Base-by-base conservation (phyloP, 495 filamentous ascomycete species). In the Massariosphaeria phaeospora region DNA sequence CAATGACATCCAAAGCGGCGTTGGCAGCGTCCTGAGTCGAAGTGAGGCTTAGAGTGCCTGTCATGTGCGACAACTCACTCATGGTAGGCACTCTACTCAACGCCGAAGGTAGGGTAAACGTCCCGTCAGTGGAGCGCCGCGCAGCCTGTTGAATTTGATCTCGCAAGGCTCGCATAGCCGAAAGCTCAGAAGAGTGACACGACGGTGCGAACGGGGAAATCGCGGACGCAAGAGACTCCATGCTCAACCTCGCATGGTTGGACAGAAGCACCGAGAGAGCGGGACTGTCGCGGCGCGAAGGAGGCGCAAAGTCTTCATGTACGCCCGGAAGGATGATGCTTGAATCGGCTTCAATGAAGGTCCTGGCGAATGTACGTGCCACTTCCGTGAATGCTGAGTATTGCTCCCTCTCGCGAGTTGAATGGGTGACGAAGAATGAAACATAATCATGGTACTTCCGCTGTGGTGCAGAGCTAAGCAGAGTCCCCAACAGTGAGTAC, bases 261-360 rank as follows among this genome's bases (percentile, higher is more conserved):
- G 54, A 43, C 6, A 57, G 40, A 13, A 41, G n/a, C 2, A 17
- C 10, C 3, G 42, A 30, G 5, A 56, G 21, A 13, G 17, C 17
- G 7, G 43, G 3, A 13, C 38, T 44, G 17, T 18, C 15, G 18
- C 25, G 45, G n/a, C 33, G 34, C 5, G 38, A n/a, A 6, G 34
- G 17, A 2, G 29, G 26, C 18, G 23, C 27, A 8, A 13, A 9
- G 23, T 53, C 50, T 18, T 39, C 25, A 20, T 50, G 46, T 7
- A 43, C 38, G 15, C 18, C 29, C 6, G 54, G 54, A 8, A 57
- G 54, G 7, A 42, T 35, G 15, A 57, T 57, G 36, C 27, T 44
- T 8, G 51, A 17, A 33, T 49, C 47, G 3, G 13, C 25, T 26
- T 57, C 54, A 17, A 57, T 57, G 38, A 50, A 57, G 12, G 15